Percentiles rank a stretch among this genome's conserved stretches.
These are phyloP conservation scores for Pichia eremophila DNA, from an alignment of 805 yeast species.

Conservation along the genomic window DNA sequence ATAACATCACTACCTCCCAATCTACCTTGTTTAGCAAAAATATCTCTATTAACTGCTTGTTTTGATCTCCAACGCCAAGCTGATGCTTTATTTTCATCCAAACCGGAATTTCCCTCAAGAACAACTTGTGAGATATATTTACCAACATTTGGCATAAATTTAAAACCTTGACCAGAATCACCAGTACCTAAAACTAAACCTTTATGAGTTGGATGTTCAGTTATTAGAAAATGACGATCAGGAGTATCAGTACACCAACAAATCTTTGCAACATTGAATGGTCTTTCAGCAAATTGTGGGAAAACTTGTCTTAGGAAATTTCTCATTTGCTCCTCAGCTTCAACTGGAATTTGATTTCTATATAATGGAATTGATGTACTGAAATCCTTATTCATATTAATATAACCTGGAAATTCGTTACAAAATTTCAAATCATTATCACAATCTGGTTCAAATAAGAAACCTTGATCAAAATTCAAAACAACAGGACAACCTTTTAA, in stretches of 20 bases:
- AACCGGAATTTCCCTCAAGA: constrained; percentile 21
- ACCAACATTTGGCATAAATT: constrained; percentile 38
- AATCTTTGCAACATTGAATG: constrained; percentile 24
- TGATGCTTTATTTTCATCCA: constrained; percentile 18
- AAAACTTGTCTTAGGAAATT: constrained; percentile 5
- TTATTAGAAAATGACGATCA: constrained; percentile 33
- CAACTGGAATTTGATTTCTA: constrained; percentile 7
- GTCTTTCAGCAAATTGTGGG: constrained; percentile 29
- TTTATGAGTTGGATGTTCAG: constrained; percentile 25
- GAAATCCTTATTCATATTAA: background rate
- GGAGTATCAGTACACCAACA: constrained; percentile 36
- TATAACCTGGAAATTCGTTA: constrained; percentile 25
- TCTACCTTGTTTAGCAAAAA: constrained; percentile 12
- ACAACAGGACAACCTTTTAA: constrained; percentile 29
- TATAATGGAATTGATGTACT: constrained; percentile 6
- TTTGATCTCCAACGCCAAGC: constrained; percentile 32
- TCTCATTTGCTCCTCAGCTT: constrained; percentile 4
- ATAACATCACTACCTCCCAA: constrained; percentile 14
- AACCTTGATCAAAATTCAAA: constrained; percentile 30
- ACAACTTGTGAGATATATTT: constrained; percentile 29
- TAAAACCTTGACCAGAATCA: constrained; percentile 40
- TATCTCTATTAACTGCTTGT: constrained; percentile 25
- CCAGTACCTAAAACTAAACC: constrained; percentile 36
- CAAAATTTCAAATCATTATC: constrained; percentile 29
- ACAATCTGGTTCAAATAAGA: constrained; percentile 33